Base-by-base conservation (phyloP, 1,139 yeast species). In the Pichia sp. region DNA sequence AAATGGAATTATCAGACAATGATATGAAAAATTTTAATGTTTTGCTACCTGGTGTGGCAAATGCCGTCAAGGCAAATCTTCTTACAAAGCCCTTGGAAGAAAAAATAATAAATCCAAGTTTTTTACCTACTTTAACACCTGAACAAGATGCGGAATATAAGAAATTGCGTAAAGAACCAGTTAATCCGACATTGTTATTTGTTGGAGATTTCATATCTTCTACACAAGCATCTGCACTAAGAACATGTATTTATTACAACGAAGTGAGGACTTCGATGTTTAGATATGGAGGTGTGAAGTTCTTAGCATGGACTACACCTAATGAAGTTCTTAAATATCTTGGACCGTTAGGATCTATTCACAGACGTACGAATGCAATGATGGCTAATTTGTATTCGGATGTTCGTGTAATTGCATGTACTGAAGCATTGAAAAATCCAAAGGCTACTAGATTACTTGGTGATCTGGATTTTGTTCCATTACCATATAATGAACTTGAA, bases 181-280 rank as follows among this genome's bases (percentile, higher is more conserved):
- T 82, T 16, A 80, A 87, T 60, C 72, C 77, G 40, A 74, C 77
- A 38, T 61, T 89, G 14, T 61, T 89, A 30, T 65, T 84, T 24
- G 66, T 78, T 3, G 94, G 80, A 1, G 82, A 84, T 56, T 66
- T 84, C 37, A 68, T 85, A 0, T 68, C 72, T 13, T 46, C 59
- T 26, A 61, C 66, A 22, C 87, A 87, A 6, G 94, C 84, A 57
- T 76, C 81, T 35, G 68, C 85, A 21, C 61, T 82, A 29, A 45
- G 61, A 39, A 48, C 53, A 2, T 46, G 57, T 38, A 41, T 57
- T 5, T 57, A 54, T 38, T 57, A 56, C 49, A 57, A 57, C 39
- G 54, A 53, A 37, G 51, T 53, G 30, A 28, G 46, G 4, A 49
- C 58, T 9, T 52, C 59, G 5, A 47, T 58, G 48, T 57, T 53